phyloP scores from a whole-genome alignment of 2,329 filamentous ascomycete species.

The Talaromyces sp. region DNA sequence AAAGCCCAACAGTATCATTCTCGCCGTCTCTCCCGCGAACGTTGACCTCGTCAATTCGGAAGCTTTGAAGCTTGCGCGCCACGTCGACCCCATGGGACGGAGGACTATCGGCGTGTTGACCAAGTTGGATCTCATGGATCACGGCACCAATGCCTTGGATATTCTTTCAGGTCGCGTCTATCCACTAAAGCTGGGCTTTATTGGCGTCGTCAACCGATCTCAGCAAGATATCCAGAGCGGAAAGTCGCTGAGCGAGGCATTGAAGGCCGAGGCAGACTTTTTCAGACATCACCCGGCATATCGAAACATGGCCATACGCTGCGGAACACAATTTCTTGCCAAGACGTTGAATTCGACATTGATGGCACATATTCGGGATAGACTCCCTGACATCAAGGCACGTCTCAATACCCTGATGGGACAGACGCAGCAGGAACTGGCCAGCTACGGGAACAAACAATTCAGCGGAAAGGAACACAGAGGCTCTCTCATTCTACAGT shows the following conservation, averaged over 20 bases:
- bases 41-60: constrained; percentile 98
- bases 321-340: constrained; percentile 89
- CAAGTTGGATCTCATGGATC: constrained; percentile 97
- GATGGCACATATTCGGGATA: constrained; percentile 93
- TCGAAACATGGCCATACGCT: constrained; percentile 88
- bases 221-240: constrained; percentile 97
- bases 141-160: constrained; percentile 94
- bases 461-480: constrained; percentile 97
- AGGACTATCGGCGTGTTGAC: constrained; percentile 96
- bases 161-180: constrained; percentile 97
- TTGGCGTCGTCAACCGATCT: constrained; percentile 95
- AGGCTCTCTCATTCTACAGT: constrained; percentile 87
- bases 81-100: constrained; percentile 92
- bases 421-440: constrained; percentile 97
- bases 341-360: constrained; percentile 93
- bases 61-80: constrained; percentile 88
- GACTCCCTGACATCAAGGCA: constrained; percentile 95
- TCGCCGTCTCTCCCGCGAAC: constrained; percentile 95
- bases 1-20: constrained; percentile 96
- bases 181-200: constrained; percentile 93
- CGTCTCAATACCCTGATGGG: constrained; percentile 97
- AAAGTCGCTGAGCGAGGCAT: constrained; percentile 88
- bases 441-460: constrained; percentile 95
- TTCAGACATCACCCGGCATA: constrained; percentile 97
- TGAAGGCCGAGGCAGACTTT: constrained; percentile 87